A percentile compares a stretch with the other conserved stretches of the same genome.
These are phyloP conservation scores for Kwoniella dejecticola DNA, from an alignment of 768 basidiomycete species.

Conservation along the genomic window DNA sequence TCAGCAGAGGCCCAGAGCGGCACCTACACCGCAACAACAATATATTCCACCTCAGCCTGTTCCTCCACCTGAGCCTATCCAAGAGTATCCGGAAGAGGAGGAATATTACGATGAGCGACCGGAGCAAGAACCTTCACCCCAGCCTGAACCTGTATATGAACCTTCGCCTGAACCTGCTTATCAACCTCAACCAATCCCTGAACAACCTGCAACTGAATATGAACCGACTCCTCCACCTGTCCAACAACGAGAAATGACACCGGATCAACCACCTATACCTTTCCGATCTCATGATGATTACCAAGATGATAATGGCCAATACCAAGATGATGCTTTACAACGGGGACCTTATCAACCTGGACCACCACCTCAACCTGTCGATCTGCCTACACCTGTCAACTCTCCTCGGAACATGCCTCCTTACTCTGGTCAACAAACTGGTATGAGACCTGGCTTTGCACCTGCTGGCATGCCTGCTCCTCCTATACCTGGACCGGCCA, in stretches of 20 bases:
- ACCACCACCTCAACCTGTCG: conserved; percentile 48
- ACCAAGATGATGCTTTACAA: conserved; percentile 23
- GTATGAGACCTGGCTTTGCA: conserved; percentile 30
- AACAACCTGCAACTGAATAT: conserved; percentile 15
- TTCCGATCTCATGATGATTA: conserved; percentile 23
- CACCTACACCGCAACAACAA: background rate
- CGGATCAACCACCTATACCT: conserved; percentile 30
- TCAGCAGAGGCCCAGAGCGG: conserved; percentile 2
- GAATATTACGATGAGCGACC: conserved; percentile 14
- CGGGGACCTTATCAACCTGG: conserved; percentile 19
- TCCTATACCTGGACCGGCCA: conserved; percentile 34
- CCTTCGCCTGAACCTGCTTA: conserved; percentile 10
- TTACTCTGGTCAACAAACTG: conserved; percentile 14
- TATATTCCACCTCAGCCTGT: conserved; percentile 1
- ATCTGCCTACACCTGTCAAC: conserved; percentile 49
- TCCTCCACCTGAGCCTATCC: conserved; percentile 21
- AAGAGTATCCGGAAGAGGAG: conserved; percentile 9
- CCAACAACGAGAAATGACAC: background rate
- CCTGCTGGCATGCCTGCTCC: conserved; percentile 35
- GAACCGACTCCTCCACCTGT: conserved; percentile 16
- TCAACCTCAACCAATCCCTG: conserved; percentile 15
- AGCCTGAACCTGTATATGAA: conserved; percentile 8
- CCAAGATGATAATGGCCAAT: conserved; percentile 17
- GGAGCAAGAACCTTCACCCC: background rate
- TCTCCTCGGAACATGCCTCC: conserved; percentile 26